phyloP scores from a whole-genome alignment of 2,329 filamentous ascomycete genomes.

The Nothomitra cinnamomea region DNA sequence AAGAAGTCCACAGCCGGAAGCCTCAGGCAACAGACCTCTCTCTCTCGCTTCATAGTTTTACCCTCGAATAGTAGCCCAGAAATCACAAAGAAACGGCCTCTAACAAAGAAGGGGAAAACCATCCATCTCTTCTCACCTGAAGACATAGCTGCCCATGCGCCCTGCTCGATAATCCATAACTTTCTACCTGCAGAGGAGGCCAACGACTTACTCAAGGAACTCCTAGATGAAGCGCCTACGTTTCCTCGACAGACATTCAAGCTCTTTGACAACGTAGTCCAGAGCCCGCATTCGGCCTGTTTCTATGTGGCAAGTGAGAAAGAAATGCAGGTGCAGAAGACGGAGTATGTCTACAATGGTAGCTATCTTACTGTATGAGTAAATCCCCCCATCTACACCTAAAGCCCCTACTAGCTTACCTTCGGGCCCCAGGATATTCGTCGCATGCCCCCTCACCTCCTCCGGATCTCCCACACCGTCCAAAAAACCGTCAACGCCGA shows the following conservation, averaged over 20 bases:
- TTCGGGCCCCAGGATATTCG: conserved; percentile 44
- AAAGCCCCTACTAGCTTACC: too few relatives aligned
- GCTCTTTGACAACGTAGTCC: conserved; percentile 73
- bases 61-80: background rate
- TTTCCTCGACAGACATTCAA: conserved; percentile 64
- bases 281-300: conserved; percentile 66
- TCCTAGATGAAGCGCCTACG: conserved; percentile 53
- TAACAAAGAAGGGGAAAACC: conserved; percentile 65
- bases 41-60: background rate
- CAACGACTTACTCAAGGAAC: conserved; percentile 54
- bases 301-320: conserved; percentile 67
- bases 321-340: conserved; percentile 52
- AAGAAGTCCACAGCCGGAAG: conserved; percentile 26
- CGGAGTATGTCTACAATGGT: conserved; percentile 78
- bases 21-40: conserved; percentile 20
- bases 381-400: background rate
- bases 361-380: conserved; percentile 41
- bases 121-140: conserved; percentile 67
- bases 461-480: conserved; percentile 50
- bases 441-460: conserved; percentile 56
- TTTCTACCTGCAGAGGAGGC: conserved; percentile 61
- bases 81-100: conserved; percentile 14
- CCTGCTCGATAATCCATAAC: conserved; percentile 84
- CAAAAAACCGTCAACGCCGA: conserved; percentile 61
- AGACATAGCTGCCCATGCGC: conserved; percentile 68